Evolutionary conservation across 2,329 filamentous ascomycete genomes (phyloP).

Genomic region (Penicillium hordei): DNA sequence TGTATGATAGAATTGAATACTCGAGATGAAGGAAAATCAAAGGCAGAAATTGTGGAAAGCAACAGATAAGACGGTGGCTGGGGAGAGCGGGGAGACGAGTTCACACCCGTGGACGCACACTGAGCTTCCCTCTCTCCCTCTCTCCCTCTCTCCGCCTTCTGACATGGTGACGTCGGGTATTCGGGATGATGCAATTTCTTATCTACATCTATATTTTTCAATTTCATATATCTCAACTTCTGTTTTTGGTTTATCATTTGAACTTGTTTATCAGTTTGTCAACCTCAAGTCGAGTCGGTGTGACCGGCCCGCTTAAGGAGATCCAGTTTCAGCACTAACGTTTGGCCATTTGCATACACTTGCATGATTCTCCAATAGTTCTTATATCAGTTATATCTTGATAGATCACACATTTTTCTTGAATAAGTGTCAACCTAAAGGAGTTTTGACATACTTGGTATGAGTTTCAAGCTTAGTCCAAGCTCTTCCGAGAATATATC

Average conservation of each 20-base stretch:
- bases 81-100: slow-evolving; percentile 10
- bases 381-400: background rate
- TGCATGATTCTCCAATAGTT: slow-evolving; percentile 4
- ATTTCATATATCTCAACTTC: background rate
- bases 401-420: background rate
- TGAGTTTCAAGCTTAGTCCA: too few species aligned
- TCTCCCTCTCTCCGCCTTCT: slow-evolving; percentile 22
- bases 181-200: slow-evolving; percentile 20
- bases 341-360: slow-evolving; percentile 4
- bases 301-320: slow-evolving; percentile 6
- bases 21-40: slow-evolving; percentile 5
- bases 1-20: slow-evolving; percentile 3
- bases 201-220: background rate
- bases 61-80: slow-evolving; percentile 11
- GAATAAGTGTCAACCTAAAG: background rate
- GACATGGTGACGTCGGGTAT: slow-evolving; percentile 21
- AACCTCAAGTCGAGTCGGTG: slow-evolving; percentile 6
- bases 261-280: background rate
- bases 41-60: slow-evolving; percentile 6
- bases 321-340: slow-evolving; percentile 6
- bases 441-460: too few species aligned
- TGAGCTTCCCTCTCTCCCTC: slow-evolving; percentile 14
- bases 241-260: background rate
- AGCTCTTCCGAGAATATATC: background rate
- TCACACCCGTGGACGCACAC: slow-evolving; percentile 1